phyloP scores from a whole-genome alignment of 495 filamentous ascomycete species.

The Xylaria curta region DNA sequence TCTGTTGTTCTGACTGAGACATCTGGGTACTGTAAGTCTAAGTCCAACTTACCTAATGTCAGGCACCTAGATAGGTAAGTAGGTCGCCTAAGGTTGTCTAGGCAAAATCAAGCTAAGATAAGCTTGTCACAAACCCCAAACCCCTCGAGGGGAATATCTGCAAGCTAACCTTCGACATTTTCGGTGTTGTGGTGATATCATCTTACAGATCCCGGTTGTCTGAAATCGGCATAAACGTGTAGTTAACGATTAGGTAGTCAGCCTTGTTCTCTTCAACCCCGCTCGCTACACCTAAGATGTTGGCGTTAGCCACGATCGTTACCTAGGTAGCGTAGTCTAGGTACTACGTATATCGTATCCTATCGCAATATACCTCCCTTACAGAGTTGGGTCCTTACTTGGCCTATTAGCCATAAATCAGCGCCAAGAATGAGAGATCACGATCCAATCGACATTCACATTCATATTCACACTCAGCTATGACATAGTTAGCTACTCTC shows the following conservation, averaged over 20 bases:
- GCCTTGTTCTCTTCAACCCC: constrained; percentile 3
- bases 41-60: too few relatives aligned
- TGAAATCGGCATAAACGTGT: background rate
- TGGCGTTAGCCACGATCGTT: background rate
- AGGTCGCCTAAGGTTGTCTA: background rate
- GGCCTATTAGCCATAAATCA: background rate
- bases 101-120: background rate
- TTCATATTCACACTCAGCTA: background rate
- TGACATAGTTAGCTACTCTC: constrained; percentile 5
- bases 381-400: background rate
- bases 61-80: too few relatives aligned
- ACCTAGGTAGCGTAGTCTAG: background rate
- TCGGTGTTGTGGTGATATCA: background rate
- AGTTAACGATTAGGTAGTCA: background rate
- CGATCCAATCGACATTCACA: background rate
- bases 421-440: background rate
- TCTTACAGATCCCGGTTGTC: background rate
- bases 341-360: too few relatives aligned
- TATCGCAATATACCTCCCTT: background rate
- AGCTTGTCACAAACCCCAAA: background rate
- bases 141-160: background rate
- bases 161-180: background rate
- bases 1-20: too few relatives aligned
- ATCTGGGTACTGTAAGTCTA: too few relatives aligned
- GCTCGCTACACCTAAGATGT: background rate